These are phyloP conservation scores for Nakazawaea populi DNA, from an alignment of 805 yeast genomes.

Conservation along the genomic window DNA sequence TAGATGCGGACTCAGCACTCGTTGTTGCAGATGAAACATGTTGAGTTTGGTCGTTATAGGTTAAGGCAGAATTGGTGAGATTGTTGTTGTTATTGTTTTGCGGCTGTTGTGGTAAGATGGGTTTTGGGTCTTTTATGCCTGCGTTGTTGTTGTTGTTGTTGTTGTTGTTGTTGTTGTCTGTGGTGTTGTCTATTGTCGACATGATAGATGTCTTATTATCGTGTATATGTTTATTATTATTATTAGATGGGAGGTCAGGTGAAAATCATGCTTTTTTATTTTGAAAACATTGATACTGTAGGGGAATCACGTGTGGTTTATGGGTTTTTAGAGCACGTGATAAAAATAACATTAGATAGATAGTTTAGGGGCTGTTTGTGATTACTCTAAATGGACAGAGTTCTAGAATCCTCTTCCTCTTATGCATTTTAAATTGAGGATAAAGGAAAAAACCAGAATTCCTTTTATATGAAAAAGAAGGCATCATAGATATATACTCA, in stretches of 20 bases:
- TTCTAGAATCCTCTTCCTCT: not conserved
- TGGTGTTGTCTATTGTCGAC: no score
- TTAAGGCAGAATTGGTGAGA: not conserved
- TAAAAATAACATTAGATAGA: no score
- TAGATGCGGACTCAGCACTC: not conserved
- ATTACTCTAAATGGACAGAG: not conserved
- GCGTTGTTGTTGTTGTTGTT: no score
- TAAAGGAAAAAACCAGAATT: no score
- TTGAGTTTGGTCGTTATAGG: not conserved
- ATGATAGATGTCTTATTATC: not conserved
- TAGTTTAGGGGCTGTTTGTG: not conserved
- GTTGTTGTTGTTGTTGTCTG: no score
- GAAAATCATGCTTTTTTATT: constrained; percentile 9
- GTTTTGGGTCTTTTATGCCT: not conserved
- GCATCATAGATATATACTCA: not conserved
- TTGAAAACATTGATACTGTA: not conserved
- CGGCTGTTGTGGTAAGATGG: not conserved
- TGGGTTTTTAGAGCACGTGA: not conserved
- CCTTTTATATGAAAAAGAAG: no score
- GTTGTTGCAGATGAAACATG: not conserved
- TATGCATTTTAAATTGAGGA: no score
- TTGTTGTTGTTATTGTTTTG: no score
- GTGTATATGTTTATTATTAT: not conserved
- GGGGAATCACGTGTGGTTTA: not conserved
- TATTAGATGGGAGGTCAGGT: constrained; percentile 7